phyloP scores from a whole-genome alignment of 352 stramenopile genomes.

The Phytophthora lateralis region DNA sequence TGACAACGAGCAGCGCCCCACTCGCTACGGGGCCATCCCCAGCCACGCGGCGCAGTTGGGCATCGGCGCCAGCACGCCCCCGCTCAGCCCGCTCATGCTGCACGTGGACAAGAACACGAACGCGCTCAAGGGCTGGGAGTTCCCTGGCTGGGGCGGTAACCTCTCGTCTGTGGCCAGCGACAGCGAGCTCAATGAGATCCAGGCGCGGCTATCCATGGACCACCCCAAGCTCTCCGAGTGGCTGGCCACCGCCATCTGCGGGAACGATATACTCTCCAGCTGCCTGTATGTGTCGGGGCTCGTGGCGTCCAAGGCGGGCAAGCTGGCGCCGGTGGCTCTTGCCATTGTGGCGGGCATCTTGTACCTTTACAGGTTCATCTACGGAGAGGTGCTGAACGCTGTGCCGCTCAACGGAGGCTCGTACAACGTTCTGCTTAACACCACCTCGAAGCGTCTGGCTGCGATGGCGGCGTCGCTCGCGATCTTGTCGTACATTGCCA shows the following conservation, averaged over 20 bases:
- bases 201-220: slow-evolving; percentile 70
- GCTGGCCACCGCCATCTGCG: slow-evolving; percentile 94
- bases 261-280: slow-evolving; percentile 96
- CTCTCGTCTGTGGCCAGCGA: slow-evolving; percentile 58
- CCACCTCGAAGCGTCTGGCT: slow-evolving; percentile 93
- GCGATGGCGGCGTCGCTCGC: slow-evolving; percentile 93
- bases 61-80: slow-evolving; percentile 47
- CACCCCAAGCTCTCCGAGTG: slow-evolving; percentile 92
- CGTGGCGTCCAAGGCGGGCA: slow-evolving; percentile 88
- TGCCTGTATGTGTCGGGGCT: slow-evolving; percentile 91
- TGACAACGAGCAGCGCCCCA: slow-evolving; percentile 40
- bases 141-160: slow-evolving; percentile 83
- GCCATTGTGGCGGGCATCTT: slow-evolving; percentile 89
- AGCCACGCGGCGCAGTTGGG: slow-evolving; percentile 33
- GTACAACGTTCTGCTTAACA: slow-evolving; percentile 97
- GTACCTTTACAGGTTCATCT: slow-evolving; percentile 94
- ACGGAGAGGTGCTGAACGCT: slow-evolving; percentile 93
- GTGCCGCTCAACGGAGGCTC: slow-evolving; percentile 95
- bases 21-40: slow-evolving; percentile 68
- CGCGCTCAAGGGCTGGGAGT: slow-evolving; percentile 84
- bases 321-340: slow-evolving; percentile 91
- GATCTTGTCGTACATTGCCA: slow-evolving; percentile 97
- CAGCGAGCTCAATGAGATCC: slow-evolving; percentile 77
- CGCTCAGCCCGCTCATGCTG: slow-evolving; percentile 73
- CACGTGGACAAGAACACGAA: slow-evolving; percentile 74